Evolutionary conservation across 805 yeast species (phyloP).

Genomic region (Candida sonorensis): DNA sequence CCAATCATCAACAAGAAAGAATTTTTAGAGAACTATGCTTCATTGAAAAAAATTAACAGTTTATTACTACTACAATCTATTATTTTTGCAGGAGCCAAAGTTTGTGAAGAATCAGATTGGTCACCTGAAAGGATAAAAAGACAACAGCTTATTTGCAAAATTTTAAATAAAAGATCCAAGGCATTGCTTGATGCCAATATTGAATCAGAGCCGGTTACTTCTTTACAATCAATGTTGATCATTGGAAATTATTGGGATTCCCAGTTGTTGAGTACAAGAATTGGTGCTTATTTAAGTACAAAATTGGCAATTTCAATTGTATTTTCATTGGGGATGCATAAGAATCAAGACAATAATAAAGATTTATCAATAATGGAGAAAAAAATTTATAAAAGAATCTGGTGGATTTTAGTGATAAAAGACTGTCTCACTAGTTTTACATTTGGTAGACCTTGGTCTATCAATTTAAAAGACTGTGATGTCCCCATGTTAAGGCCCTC

Average conservation of each 20-base stretch:
- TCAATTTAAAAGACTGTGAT: slow-evolving; percentile 67
- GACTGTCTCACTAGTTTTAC: slow-evolving; percentile 61
- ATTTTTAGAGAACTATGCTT: slow-evolving; percentile 53
- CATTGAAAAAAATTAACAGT: slow-evolving; percentile 50
- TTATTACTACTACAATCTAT: slow-evolving; percentile 59
- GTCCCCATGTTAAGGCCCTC: slow-evolving; percentile 65
- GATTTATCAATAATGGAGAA: slow-evolving; percentile 12
- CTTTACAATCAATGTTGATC: slow-evolving; percentile 55
- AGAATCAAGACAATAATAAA: slow-evolving; percentile 25
- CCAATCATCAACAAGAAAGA: slow-evolving; percentile 61
- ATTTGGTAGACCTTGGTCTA: slow-evolving; percentile 64
- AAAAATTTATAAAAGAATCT: slow-evolving; percentile 56
- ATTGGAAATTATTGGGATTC: slow-evolving; percentile 71
- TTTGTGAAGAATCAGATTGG: slow-evolving; percentile 44
- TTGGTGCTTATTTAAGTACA: slow-evolving; percentile 58
- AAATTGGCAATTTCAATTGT: slow-evolving; percentile 64
- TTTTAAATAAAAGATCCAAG: slow-evolving; percentile 66
- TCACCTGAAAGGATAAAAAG: slow-evolving; percentile 35
- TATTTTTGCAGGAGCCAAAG: slow-evolving; percentile 60
- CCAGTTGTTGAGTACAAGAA: slow-evolving; percentile 60
- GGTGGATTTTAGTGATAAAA: slow-evolving; percentile 72
- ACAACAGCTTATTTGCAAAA: slow-evolving; percentile 33
- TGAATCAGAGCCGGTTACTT: slow-evolving; percentile 56
- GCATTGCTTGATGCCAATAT: slow-evolving; percentile 65
- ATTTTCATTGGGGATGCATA: slow-evolving; percentile 71